phyloP scores from a whole-genome alignment of 2,329 filamentous ascomycete genomes.

The Colletotrichum destructivum region DNA sequence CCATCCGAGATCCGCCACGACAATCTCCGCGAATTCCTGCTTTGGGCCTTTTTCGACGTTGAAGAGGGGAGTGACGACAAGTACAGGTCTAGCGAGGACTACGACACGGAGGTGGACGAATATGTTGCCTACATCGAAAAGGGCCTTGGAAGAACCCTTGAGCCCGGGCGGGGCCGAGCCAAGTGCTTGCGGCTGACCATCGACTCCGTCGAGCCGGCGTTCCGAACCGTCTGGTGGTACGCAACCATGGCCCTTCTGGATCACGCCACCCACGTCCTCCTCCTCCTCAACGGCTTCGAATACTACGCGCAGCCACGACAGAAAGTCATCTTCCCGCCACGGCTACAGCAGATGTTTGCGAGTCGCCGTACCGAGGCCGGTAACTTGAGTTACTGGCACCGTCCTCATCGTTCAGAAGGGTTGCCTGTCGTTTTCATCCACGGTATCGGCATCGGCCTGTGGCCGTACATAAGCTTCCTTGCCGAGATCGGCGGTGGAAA shows the following conservation, averaged over 20 bases:
- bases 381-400: conserved; percentile 75
- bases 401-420: conserved; percentile 70
- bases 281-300: conserved; percentile 65
- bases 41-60: conserved; percentile 68
- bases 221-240: conserved; percentile 77
- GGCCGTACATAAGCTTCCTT: conserved; percentile 73
- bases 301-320: conserved; percentile 62
- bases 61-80: not conserved
- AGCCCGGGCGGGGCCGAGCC: conserved; percentile 70
- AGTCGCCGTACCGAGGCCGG: conserved; percentile 62
- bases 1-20: conserved; percentile 72
- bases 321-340: conserved; percentile 21
- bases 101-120: conserved; percentile 68
- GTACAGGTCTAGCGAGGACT: conserved; percentile 40
- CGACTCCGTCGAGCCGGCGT: conserved; percentile 72
- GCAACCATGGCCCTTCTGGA: conserved; percentile 69
- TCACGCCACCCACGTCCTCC: conserved; percentile 60
- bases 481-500: conserved; percentile 58
- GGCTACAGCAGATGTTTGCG: conserved; percentile 45
- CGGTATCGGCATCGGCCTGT: conserved; percentile 79
- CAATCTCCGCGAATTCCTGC: conserved; percentile 77
- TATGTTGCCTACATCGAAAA: conserved; percentile 67
- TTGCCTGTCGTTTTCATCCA: conserved; percentile 78
- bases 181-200: conserved; percentile 73
- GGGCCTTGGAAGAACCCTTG: conserved; percentile 64